Evolutionary conservation across 371 early-diverging fungal genomes (phyloP), one percentile per base, ranked within the genome.

Genomic region (Actinomortierella wolfii): DNA sequence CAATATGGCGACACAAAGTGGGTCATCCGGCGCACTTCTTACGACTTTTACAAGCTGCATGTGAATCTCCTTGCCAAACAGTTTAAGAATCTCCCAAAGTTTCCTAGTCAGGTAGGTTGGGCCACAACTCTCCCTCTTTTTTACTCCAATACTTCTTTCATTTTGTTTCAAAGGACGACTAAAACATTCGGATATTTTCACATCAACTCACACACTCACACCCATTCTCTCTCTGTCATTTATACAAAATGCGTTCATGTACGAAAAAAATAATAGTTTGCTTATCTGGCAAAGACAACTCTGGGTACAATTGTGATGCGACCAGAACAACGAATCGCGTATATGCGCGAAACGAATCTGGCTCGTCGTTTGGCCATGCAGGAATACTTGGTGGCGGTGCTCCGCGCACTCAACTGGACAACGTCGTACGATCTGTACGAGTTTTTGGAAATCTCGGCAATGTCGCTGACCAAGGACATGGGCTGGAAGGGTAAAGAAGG

Each of bases 401-500:
- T 92, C 8, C 68, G 78, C n/a, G 78, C 66, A 18, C 79, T 89
- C 26, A 90, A 88, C 53, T 78, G 89, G 73, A 73, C 78, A 7
- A 83, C 87, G 14, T 85, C 83, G 5, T 85, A 83, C 57, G 91
- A 93, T 57, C 69, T 94, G n/a, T 90, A 88, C 64, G 92, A 89
- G 46, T 94, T 94, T 62, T 66, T 94, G 53, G 92, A 93, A 65
- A 66, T 93, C 24, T 90, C 92, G 23, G 83, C 86, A 8, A 79
- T 86, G 55, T 90, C 91, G 47, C 83, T 94, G 48, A 79, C 81
- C n/a, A 86, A 83, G 47, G 90, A 89, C 58, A 87, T 90, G 81
- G 92, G 93, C 2, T 92, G 92, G 92, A 94, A 94, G 60, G 92
- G 92, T 50, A 92, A 91, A 59, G 94, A 94, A 64, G 91, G 90